Evolutionary conservation across 2,329 filamentous ascomycete species (phyloP).

Genomic region (Remersonia thermophila): DNA sequence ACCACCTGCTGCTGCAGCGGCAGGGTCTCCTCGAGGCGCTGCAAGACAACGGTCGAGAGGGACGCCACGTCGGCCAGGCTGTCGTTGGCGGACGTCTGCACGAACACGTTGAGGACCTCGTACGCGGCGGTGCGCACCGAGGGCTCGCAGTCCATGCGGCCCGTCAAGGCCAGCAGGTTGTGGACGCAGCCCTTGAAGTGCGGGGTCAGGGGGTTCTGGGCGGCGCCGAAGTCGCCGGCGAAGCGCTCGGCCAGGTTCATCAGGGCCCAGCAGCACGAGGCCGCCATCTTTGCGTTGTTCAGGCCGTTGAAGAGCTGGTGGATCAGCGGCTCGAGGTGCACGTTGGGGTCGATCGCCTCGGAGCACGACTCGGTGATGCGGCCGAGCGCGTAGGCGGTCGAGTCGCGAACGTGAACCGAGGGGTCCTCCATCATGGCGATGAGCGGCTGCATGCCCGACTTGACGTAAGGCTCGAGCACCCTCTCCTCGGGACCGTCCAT

Average conservation of each 20-base stretch:
- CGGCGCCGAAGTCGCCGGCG: slow-evolving; percentile 67
- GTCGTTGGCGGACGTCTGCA: slow-evolving; percentile 79
- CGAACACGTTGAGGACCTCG: slow-evolving; percentile 90
- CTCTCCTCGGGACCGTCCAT: slow-evolving; percentile 97
- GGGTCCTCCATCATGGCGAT: slow-evolving; percentile 86
- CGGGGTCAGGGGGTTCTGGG: slow-evolving; percentile 70
- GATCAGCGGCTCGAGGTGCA: slow-evolving; percentile 76
- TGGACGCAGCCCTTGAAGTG: slow-evolving; percentile 90
- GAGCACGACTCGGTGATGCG: slow-evolving; percentile 92
- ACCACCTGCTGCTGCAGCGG: slow-evolving; percentile 86
- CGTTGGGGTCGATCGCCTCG: slow-evolving; percentile 73
- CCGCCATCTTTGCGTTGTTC: slow-evolving; percentile 90
- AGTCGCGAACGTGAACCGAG: slow-evolving; percentile 85
- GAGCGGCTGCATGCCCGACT: slow-evolving; percentile 83
- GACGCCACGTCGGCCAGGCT: slow-evolving; percentile 69
- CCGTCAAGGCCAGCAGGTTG: slow-evolving; percentile 75
- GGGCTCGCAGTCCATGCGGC: slow-evolving; percentile 70
- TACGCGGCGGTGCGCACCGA: slow-evolving; percentile 90
- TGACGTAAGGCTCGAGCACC: slow-evolving; percentile 83
- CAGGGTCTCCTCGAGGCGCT: slow-evolving; percentile 81
- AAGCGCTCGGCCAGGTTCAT: slow-evolving; percentile 98
- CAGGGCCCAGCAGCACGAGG: slow-evolving; percentile 96
- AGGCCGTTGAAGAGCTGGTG: slow-evolving; percentile 81
- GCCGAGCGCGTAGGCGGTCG: slow-evolving; percentile 87
- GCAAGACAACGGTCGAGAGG: slow-evolving; percentile 77